Conservation (phyloP, 768 basidiomycete species). For the Amanita polypyramis region DNA sequence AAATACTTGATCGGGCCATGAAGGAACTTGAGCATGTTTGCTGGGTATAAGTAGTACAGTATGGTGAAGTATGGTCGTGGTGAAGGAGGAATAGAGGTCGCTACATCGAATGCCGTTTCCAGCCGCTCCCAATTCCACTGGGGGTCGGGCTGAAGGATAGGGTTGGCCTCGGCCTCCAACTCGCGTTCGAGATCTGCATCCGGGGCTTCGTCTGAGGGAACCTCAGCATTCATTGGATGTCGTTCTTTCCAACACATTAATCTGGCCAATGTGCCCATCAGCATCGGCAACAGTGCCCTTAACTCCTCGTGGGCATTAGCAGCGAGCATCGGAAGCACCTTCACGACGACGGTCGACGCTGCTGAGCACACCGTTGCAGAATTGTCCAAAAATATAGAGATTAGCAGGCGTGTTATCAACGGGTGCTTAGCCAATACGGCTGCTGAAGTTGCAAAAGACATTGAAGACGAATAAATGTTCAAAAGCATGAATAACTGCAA, state of each 20-base stretch:
- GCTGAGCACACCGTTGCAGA: slow-evolving; percentile 63
- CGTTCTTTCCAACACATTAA: slow-evolving; percentile 68
- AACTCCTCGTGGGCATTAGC: slow-evolving; percentile 47
- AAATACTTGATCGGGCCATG: slow-evolving; percentile 61
- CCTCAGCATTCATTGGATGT: slow-evolving; percentile 20
- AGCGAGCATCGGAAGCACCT: slow-evolving; percentile 67
- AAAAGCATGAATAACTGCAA: slow-evolving; percentile 64
- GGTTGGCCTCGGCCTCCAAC: slow-evolving; percentile 26
- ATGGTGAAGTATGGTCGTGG: slow-evolving; percentile 62
- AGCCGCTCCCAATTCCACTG: slow-evolving; percentile 63
- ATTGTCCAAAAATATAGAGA: slow-evolving; percentile 63
- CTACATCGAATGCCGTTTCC: slow-evolving; percentile 46
- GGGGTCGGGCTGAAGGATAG: slow-evolving; percentile 32
- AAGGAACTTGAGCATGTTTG: slow-evolving; percentile 76
- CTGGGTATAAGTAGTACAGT: slow-evolving; percentile 87
- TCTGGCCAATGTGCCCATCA: slow-evolving; percentile 60
- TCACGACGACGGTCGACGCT: slow-evolving; percentile 53
- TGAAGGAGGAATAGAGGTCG: slow-evolving; percentile 44
- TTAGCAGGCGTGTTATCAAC: slow-evolving; percentile 52
- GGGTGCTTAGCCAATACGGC: slow-evolving; percentile 46
- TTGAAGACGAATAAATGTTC: slow-evolving; percentile 46
- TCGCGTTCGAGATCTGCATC: slow-evolving; percentile 29
- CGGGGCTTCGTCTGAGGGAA: slow-evolving; percentile 19
- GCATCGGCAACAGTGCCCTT: slow-evolving; percentile 47
- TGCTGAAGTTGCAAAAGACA: slow-evolving; percentile 39